These are phyloP conservation scores for Arachnopeziza araneosa DNA, from an alignment of 2,329 filamentous ascomycete species.

Conservation along the genomic window DNA sequence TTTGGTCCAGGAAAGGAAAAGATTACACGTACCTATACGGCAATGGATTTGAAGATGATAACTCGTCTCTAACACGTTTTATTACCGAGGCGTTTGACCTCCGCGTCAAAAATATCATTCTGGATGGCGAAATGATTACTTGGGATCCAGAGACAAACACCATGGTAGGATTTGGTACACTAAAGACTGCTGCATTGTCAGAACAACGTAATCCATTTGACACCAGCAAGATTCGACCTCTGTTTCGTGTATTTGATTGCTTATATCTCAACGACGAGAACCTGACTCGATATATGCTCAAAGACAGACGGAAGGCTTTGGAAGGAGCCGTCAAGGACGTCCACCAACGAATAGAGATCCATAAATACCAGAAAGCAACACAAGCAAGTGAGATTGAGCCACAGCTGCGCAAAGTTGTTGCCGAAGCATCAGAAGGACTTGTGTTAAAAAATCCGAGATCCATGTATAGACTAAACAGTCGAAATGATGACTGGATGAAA, in stretches of 20 bases:
- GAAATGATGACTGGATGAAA: conserved; percentile 96
- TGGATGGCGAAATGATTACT: conserved; percentile 98
- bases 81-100: conserved; percentile 70
- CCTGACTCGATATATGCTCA: conserved; percentile 75
- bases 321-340: conserved; percentile 64
- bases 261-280: conserved; percentile 78
- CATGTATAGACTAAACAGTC: conserved; percentile 77
- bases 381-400: conserved; percentile 71
- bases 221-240: conserved; percentile 57
- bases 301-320: conserved; percentile 72
- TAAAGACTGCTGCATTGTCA: conserved; percentile 83
- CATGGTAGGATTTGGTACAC: conserved; percentile 82
- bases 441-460: conserved; percentile 92
- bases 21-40: conserved; percentile 96
- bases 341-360: conserved; percentile 76
- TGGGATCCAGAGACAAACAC: conserved; percentile 87
- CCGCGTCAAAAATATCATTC: conserved; percentile 77
- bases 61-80: conserved; percentile 74
- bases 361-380: conserved; percentile 62
- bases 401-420: conserved; percentile 74
- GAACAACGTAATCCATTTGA: conserved; percentile 70
- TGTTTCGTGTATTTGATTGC: conserved; percentile 88
- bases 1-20: conserved; percentile 95
- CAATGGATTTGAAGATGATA: conserved; percentile 64
- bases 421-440: conserved; percentile 80